These are phyloP conservation scores for Petasospora fabianii DNA, from an alignment of 1,139 yeast species.

Conservation along the genomic window DNA sequence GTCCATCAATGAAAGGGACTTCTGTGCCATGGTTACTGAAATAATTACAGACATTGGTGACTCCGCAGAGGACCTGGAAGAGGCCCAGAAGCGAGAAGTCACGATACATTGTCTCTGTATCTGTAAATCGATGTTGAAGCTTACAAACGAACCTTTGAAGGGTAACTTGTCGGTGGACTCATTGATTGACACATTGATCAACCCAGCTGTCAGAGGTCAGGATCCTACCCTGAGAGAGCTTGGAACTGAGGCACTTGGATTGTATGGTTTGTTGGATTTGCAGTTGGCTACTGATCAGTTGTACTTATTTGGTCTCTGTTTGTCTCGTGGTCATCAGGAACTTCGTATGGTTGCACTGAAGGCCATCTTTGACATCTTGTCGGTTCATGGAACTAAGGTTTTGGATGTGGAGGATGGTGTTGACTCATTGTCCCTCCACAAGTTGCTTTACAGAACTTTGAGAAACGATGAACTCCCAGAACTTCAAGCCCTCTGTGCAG, in stretches of 20 bases:
- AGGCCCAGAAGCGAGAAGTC: conserved; percentile 38
- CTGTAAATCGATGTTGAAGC: conserved; percentile 67
- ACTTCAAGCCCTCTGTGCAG: conserved; percentile 79
- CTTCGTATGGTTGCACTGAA: conserved; percentile 61
- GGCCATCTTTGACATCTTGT: conserved; percentile 72
- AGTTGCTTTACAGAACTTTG: conserved; percentile 65
- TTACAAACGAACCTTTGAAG: conserved; percentile 61
- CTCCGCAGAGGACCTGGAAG: conserved; percentile 44
- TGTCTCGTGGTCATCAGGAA: conserved; percentile 56
- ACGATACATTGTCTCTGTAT: conserved; percentile 65
- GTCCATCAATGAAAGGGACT: conserved; percentile 79
- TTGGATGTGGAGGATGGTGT: conserved; percentile 63
- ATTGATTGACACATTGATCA: conserved; percentile 69
- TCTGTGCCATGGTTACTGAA: conserved; percentile 81
- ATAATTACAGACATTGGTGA: conserved; percentile 82
- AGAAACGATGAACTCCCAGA: conserved; percentile 55
- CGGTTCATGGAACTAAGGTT: conserved; percentile 69
- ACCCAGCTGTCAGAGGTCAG: conserved; percentile 70
- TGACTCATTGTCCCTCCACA: conserved; percentile 57
- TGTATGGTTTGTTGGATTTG: conserved; percentile 70
- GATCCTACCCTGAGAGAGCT: conserved; percentile 56
- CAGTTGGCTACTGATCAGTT: conserved; percentile 59
- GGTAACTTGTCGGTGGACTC: conserved; percentile 70
- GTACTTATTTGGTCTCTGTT: conserved; percentile 62
- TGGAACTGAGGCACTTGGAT: conserved; percentile 75